A percentile compares a stretch with the other conserved stretches of the same genome.
These are phyloP conservation scores for Sporothrix curviconia DNA, from an alignment of 2,329 filamentous ascomycete genomes.

Conservation along the genomic window DNA sequence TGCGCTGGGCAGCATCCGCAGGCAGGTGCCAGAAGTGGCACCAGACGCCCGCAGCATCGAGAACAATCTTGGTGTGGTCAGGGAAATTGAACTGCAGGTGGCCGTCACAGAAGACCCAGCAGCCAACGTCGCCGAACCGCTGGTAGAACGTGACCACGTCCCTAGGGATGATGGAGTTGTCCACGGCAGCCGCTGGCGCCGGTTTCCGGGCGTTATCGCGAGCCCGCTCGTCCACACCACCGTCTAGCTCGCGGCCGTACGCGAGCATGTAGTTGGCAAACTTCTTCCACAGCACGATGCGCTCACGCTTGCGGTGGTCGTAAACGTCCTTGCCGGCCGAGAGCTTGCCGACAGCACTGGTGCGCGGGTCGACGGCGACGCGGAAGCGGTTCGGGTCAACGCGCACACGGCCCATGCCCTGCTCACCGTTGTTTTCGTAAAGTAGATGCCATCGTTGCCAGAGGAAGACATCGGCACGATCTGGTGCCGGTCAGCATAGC, in stretches of 20 bases:
- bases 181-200: constrained; percentile 29
- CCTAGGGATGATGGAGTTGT: constrained; percentile 37
- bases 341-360: constrained; percentile 56
- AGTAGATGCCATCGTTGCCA: constrained; percentile 48
- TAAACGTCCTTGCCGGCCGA: constrained; percentile 57
- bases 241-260: constrained; percentile 64
- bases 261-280: constrained; percentile 69
- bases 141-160: constrained; percentile 76
- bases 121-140: constrained; percentile 70
- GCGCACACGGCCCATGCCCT: constrained; percentile 56
- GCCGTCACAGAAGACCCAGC: constrained; percentile 75
- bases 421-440: constrained; percentile 66
- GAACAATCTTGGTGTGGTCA: constrained; percentile 77
- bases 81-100: constrained; percentile 81
- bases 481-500: constrained; percentile 52
- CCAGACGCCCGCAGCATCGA: constrained; percentile 67
- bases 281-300: constrained; percentile 64
- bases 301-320: constrained; percentile 59
- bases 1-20: constrained; percentile 59
- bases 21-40: constrained; percentile 74
- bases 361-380: constrained; percentile 43
- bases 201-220: constrained; percentile 36
- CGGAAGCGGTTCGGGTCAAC: constrained; percentile 58
- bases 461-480: constrained; percentile 48
- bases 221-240: constrained; percentile 28